Evolutionary conservation across 1,139 yeast species (phyloP).

Genomic region (Yamadazyma atmosphaerica): DNA sequence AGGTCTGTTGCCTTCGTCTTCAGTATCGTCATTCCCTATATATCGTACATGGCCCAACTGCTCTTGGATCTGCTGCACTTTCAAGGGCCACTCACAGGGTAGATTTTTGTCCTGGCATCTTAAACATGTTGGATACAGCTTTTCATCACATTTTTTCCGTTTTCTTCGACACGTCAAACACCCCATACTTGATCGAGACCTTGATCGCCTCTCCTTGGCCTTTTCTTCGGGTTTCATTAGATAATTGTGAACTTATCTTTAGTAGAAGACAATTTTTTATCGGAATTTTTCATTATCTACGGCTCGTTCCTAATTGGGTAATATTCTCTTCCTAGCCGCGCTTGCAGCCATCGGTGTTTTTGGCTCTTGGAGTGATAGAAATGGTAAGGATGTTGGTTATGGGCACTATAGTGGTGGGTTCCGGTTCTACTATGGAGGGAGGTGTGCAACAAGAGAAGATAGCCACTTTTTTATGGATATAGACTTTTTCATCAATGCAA

Average conservation of each 20-base stretch:
- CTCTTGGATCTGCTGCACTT: slow-evolving; percentile 26
- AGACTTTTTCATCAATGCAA: too few species aligned
- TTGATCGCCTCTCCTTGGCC: slow-evolving; percentile 6
- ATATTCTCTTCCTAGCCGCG: slow-evolving; percentile 27
- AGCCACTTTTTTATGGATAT: too few species aligned
- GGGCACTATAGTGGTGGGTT: too few species aligned
- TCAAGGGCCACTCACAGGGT: slow-evolving; percentile 35
- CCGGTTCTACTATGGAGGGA: too few species aligned
- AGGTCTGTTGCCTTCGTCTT: background rate
- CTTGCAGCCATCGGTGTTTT: slow-evolving; percentile 11
- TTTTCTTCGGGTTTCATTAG: slow-evolving; percentile 9
- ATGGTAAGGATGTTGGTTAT: too few species aligned
- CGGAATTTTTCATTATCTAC: slow-evolving; percentile 7
- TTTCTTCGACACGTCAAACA: slow-evolving; percentile 41
- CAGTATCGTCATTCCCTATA: slow-evolving; percentile 19
- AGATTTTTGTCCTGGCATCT: slow-evolving; percentile 28
- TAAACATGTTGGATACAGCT: slow-evolving; percentile 34
- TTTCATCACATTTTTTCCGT: slow-evolving; percentile 44
- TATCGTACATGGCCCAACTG: slow-evolving; percentile 29
- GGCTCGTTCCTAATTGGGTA: slow-evolving; percentile 30
- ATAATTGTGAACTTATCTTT: too few species aligned
- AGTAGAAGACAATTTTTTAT: too few species aligned
- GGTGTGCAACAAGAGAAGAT: too few species aligned
- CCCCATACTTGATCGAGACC: slow-evolving; percentile 37
- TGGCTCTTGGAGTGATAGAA: background rate